phyloP scores from a whole-genome alignment of 2,329 filamentous ascomycete species.

The Tolypocladium paradoxum region DNA sequence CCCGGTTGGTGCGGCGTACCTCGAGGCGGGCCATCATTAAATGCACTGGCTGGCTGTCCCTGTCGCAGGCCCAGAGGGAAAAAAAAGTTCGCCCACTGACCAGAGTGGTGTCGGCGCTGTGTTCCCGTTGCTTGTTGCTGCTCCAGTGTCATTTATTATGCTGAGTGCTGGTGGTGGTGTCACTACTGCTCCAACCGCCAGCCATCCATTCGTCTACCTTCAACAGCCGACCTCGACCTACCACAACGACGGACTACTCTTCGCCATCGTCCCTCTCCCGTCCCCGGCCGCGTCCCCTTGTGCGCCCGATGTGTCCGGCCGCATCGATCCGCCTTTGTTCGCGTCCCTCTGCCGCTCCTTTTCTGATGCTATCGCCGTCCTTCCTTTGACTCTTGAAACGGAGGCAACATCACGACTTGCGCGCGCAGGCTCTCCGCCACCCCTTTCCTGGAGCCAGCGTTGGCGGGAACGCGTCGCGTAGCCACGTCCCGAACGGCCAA shows the following conservation, averaged over 20 bases:
- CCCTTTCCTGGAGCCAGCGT: background rate
- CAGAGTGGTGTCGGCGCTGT: too few relatives aligned
- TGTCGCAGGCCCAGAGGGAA: background rate
- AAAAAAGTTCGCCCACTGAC: background rate
- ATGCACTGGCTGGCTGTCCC: background rate
- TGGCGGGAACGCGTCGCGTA: conserved; percentile 20
- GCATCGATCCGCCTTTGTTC: conserved; percentile 13
- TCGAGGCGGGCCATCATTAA: conserved; percentile 4
- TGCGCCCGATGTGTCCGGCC: conserved; percentile 20
- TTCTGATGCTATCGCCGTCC: conserved; percentile 14
- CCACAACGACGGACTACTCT: background rate
- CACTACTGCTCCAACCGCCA: background rate
- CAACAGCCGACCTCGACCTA: background rate
- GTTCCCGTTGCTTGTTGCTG: too few relatives aligned
- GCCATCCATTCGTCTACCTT: background rate
- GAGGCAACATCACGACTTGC: conserved; percentile 4
- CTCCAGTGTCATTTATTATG: background rate
- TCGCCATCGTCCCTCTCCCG: background rate
- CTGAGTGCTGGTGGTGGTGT: background rate
- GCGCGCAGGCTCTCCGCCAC: background rate
- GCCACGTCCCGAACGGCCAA: conserved; percentile 5
- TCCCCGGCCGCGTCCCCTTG: background rate
- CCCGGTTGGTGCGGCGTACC: background rate
- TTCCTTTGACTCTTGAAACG: conserved; percentile 12
- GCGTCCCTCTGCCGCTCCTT: conserved; percentile 13